These are phyloP conservation scores for Leptographium lundbergii DNA, from an alignment of 2,329 filamentous ascomycete genomes.

Conservation along the genomic window DNA sequence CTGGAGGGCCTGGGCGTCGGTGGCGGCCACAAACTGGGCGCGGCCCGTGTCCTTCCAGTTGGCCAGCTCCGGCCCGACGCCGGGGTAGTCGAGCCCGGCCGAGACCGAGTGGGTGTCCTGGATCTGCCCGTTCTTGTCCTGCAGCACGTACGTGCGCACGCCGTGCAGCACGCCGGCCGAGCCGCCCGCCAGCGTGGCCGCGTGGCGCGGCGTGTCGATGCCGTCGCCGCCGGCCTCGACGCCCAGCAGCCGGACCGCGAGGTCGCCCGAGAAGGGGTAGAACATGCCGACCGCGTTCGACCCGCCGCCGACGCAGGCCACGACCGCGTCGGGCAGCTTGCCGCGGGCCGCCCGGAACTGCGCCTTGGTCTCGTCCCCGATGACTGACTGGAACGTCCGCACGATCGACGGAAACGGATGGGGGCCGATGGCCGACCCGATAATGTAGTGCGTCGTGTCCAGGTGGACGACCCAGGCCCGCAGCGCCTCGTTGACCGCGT, in stretches of 20 bases:
- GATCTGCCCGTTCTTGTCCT: conserved; percentile 88
- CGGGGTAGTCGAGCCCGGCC: conserved; percentile 91
- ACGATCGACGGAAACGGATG: conserved; percentile 98
- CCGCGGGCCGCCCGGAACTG: conserved; percentile 78
- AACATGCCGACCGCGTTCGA: conserved; percentile 98
- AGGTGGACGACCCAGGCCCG: conserved; percentile 89
- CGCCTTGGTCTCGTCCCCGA: conserved; percentile 84
- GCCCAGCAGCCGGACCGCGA: conserved; percentile 74
- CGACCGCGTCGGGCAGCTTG: conserved; percentile 88
- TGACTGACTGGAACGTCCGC: conserved; percentile 93
- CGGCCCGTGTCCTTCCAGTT: conserved; percentile 85
- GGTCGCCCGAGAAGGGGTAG: conserved; percentile 83
- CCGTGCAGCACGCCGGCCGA: conserved; percentile 90
- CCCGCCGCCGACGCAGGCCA: conserved; percentile 91
- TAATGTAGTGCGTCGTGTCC: conserved; percentile 93
- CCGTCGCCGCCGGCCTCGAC: conserved; percentile 95
- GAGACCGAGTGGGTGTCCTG: conserved; percentile 92
- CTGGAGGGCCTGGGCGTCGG: conserved; percentile 77
- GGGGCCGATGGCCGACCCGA: conserved; percentile 92
- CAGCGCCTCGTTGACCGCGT: conserved; percentile 90
- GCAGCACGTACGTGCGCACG: conserved; percentile 88
- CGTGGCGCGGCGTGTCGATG: conserved; percentile 72
- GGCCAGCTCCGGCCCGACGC: conserved; percentile 84
- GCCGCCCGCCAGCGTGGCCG: conserved; percentile 75
- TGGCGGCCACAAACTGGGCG: conserved; percentile 81